Evolutionary conservation across 257 asterid species (phyloP), one percentile per base, ranked within the genome.

Genomic region (Ocimum tenuiflorum): DNA sequence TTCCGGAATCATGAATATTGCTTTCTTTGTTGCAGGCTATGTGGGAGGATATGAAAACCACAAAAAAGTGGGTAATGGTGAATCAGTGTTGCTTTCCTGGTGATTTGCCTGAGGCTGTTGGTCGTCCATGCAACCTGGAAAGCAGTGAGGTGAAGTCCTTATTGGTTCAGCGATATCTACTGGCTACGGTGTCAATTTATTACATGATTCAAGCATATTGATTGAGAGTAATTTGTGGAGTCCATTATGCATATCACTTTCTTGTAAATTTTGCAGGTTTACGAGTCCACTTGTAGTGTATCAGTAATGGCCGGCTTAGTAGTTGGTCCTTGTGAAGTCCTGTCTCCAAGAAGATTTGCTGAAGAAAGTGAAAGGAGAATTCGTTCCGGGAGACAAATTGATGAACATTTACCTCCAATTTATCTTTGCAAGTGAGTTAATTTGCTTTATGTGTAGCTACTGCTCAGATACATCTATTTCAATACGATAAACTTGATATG

Each of bases 91-190:
- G 90, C 82, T 91, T 88, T 73, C 91, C 99, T 49, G 76, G 83
- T 59, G 99, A 94, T 77, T 88, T 94, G 79, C 99, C 99, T 41
- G 89, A 79, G 79, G 75, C 92, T 69, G 92, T 90, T 66, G 97
- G 95, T 63, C 95, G 95, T 58, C 97, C 99, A 46, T 85, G 96
- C 60, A 85, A 95, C 78, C 84, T 88, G 65, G 96, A 86, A 71
- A 83, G 81, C 81, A 81, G 76, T 62, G 99, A 94, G 99, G 99
- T 94, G 77, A 77, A 65, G 36, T 43, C 18, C 55, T 31, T 5
- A 43, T 7, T 13, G 22, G 22, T 45, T 47, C 50, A 33, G 22
- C 14, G 55, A 27, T 63, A 31, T 71, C 59, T 45, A 22, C 31
- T 13, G 36, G 18, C 3, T 52, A 0, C 33, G 35, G 35, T 63